These are phyloP conservation scores for Pisolithus marmoratus DNA, from an alignment of 768 basidiomycete species.

Conservation along the genomic window DNA sequence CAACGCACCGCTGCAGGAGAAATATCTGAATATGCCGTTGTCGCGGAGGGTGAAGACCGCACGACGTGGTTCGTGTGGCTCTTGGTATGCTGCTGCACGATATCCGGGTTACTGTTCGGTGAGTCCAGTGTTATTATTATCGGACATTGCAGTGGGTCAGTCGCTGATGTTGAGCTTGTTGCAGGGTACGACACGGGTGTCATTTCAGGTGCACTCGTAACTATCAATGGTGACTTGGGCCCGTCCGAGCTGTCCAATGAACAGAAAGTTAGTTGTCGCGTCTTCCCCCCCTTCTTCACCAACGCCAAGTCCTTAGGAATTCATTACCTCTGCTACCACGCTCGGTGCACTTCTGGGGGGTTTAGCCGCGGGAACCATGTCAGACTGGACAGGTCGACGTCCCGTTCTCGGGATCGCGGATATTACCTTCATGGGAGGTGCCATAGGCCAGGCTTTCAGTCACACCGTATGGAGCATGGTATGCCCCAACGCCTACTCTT, in stretches of 20 bases:
- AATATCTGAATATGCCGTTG: constrained; percentile 53
- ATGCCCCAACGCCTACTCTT: constrained; percentile 7
- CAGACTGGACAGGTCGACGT: constrained; percentile 66
- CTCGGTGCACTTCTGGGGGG: constrained; percentile 75
- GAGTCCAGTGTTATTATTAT: constrained; percentile 13
- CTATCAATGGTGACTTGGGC: constrained; percentile 63
- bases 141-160: background rate
- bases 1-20: constrained; percentile 32
- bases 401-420: constrained; percentile 63
- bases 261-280: constrained; percentile 46
- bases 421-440: constrained; percentile 69
- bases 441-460: constrained; percentile 64
- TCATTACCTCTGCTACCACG: constrained; percentile 76
- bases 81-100: constrained; percentile 68
- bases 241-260: constrained; percentile 48
- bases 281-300: background rate
- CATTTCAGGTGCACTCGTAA: constrained; percentile 76
- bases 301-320: constrained; percentile 45
- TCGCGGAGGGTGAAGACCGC: constrained; percentile 59
- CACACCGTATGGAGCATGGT: constrained; percentile 71
- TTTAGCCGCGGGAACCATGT: constrained; percentile 59
- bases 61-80: constrained; percentile 75
- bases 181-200: constrained; percentile 79
- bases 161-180: background rate
- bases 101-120: constrained; percentile 76